Percentiles rank a stretch among this genome's conserved stretches.
Evolutionary conservation across 768 basidiomycete genomes (phyloP).

Genomic region (Tylopilus balloui): DNA sequence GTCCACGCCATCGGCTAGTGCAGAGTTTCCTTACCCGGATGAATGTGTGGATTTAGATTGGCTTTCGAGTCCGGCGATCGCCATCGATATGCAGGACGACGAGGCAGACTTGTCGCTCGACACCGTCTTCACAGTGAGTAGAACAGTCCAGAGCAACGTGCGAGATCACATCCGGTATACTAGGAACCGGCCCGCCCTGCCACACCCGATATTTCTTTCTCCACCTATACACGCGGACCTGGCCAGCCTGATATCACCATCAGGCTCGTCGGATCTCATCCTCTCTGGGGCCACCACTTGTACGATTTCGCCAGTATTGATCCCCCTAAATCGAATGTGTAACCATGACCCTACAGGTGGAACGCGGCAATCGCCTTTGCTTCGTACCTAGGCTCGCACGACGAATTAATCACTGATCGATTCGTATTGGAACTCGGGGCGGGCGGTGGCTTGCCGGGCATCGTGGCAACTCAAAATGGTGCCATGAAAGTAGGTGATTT

Average conservation of each 20-base stretch:
- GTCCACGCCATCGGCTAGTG: not conserved
- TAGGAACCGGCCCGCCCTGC: constrained; percentile 65
- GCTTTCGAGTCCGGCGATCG: not conserved
- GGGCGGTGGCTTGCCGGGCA: constrained; percentile 83
- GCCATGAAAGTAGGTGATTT: constrained; percentile 52
- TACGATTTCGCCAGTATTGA: constrained; percentile 28
- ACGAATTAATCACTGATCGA: constrained; percentile 40
- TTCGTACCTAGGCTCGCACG: constrained; percentile 57
- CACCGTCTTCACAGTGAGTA: constrained; percentile 35
- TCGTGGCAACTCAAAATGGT: constrained; percentile 68
- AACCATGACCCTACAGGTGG: constrained; percentile 47
- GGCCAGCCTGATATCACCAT: constrained; percentile 43
- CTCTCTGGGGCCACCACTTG: constrained; percentile 81
- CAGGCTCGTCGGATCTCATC: constrained; percentile 72
- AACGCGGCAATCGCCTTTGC: constrained; percentile 75
- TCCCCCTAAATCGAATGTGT: not conserved
- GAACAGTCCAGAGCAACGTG: not conserved
- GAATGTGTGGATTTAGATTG: not conserved
- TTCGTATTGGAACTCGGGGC: constrained; percentile 87
- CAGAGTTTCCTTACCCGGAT: not conserved
- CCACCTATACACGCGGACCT: constrained; percentile 42
- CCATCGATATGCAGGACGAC: constrained; percentile 7
- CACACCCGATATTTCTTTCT: constrained; percentile 56
- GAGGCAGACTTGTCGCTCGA: constrained; percentile 38
- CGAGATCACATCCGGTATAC: not conserved